These are phyloP conservation scores for Penicillium janthinellum DNA, from an alignment of 2,329 filamentous ascomycete genomes.

Conservation along the genomic window DNA sequence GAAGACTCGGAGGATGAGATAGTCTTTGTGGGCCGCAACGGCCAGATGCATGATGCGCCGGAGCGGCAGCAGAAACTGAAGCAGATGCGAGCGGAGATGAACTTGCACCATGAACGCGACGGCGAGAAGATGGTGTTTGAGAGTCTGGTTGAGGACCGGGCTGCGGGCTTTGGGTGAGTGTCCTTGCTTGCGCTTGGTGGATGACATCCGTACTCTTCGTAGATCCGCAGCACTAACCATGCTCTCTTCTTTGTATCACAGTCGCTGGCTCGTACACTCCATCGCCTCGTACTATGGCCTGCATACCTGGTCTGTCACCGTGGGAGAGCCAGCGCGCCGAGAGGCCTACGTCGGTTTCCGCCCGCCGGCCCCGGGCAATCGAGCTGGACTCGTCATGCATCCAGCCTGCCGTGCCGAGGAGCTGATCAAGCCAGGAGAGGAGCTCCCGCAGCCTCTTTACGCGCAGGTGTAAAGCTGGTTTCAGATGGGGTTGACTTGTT, in stretches of 20 bases:
- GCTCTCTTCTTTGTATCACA: constrained; percentile 37
- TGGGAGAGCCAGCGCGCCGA: constrained; percentile 68
- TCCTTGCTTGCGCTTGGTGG: neutral
- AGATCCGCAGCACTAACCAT: constrained; percentile 18
- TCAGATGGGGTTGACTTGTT: neutral
- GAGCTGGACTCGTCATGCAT: constrained; percentile 30
- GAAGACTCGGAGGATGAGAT: constrained; percentile 78
- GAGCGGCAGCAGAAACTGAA: constrained; percentile 57
- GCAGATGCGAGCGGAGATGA: constrained; percentile 42
- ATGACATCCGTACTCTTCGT: neutral
- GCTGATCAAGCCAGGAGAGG: constrained; percentile 37
- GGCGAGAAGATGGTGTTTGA: constrained; percentile 78
- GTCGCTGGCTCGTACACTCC: constrained; percentile 89
- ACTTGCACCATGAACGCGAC: constrained; percentile 46
- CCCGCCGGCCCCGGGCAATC: constrained; percentile 36
- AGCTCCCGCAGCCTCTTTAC: constrained; percentile 43
- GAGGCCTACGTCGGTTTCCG: constrained; percentile 79
- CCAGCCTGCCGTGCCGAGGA: constrained; percentile 31
- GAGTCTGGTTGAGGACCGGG: constrained; percentile 71
- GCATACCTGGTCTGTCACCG: constrained; percentile 76
- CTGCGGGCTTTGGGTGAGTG: constrained; percentile 78
- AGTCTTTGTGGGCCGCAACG: constrained; percentile 77
- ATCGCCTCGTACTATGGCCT: constrained; percentile 92
- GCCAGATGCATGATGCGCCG: constrained; percentile 63
- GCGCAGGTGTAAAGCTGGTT: constrained; percentile 33